Evolutionary conservation across 2,329 filamentous ascomycete genomes (phyloP).

Genomic region (Colletotrichum theobromicola): DNA sequence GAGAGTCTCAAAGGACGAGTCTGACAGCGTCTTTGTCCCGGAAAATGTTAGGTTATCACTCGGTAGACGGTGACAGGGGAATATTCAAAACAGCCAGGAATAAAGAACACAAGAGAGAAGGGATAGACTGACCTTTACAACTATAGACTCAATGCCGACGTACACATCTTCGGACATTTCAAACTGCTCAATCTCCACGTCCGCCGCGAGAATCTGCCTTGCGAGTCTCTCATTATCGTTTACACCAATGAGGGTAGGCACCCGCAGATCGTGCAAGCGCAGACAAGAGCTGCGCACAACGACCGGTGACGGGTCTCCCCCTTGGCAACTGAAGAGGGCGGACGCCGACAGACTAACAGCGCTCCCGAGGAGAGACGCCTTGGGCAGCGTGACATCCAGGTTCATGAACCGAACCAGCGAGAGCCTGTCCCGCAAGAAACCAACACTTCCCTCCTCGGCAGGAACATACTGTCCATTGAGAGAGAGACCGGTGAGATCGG

Average conservation of each 20-base stretch:
- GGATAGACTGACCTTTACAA: constrained; percentile 62
- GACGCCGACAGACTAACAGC: constrained; percentile 54
- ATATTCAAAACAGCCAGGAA: not conserved
- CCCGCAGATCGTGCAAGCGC: constrained; percentile 60
- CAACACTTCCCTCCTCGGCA: constrained; percentile 14
- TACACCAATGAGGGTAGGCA: constrained; percentile 74
- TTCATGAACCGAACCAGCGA: constrained; percentile 49
- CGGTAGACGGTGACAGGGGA: not conserved
- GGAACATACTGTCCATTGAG: constrained; percentile 16
- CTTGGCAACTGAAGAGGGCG: not conserved
- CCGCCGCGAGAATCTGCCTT: constrained; percentile 71
- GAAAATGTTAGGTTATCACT: not conserved
- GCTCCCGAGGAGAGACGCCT: constrained; percentile 70
- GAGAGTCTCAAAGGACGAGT: constrained; percentile 66
- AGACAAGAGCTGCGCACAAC: constrained; percentile 36
- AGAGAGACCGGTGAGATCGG: constrained; percentile 30
- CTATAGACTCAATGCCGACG: constrained; percentile 58
- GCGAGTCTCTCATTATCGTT: constrained; percentile 72
- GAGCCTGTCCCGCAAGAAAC: constrained; percentile 30
- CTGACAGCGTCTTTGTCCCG: constrained; percentile 52
- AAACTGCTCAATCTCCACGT: constrained; percentile 64
- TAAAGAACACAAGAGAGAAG: not conserved
- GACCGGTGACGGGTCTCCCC: not conserved
- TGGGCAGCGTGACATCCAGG: constrained; percentile 64
- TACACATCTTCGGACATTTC: constrained; percentile 52